These are phyloP conservation scores for Berkeleyomyces basicola DNA, from an alignment of 2,329 filamentous ascomycete species.

Conservation along the genomic window DNA sequence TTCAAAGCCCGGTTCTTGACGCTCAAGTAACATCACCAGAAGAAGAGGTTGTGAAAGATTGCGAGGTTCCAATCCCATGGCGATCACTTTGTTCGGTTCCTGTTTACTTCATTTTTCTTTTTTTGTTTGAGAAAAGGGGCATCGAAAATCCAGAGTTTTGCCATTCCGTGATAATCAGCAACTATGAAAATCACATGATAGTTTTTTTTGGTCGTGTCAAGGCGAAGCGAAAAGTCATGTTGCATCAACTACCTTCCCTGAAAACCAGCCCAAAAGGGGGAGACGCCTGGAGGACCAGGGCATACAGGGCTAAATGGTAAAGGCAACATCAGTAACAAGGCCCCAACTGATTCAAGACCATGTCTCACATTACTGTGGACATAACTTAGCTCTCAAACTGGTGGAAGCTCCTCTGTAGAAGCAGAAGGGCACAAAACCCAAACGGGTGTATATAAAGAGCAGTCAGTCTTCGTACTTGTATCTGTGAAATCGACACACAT, in stretches of 20 bases:
- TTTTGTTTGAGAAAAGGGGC: neutral
- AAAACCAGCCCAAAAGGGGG: neutral
- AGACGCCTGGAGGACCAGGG: neutral
- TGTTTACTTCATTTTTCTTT: neutral
- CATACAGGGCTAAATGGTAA: neutral
- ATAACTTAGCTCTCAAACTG: too few species aligned
- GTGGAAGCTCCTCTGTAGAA: neutral
- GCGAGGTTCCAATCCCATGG: conserved; percentile 2
- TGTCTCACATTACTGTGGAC: too few species aligned
- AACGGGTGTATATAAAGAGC: neutral
- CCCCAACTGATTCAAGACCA: too few species aligned
- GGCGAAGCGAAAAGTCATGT: neutral
- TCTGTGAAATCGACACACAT: neutral
- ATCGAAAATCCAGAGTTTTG: neutral
- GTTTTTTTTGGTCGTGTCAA: neutral
- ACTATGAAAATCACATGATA: neutral
- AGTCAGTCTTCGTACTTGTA: neutral
- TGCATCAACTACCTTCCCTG: neutral
- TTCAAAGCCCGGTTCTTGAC: neutral
- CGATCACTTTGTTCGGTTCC: neutral
- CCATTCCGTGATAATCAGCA: neutral
- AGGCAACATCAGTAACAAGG: neutral
- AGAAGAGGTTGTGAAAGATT: neutral
- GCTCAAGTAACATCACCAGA: too few species aligned
- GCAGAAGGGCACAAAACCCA: neutral